These are phyloP conservation scores for Aspergillus sp. DNA, from an alignment of 2,329 filamentous ascomycete species.

Conservation along the genomic window DNA sequence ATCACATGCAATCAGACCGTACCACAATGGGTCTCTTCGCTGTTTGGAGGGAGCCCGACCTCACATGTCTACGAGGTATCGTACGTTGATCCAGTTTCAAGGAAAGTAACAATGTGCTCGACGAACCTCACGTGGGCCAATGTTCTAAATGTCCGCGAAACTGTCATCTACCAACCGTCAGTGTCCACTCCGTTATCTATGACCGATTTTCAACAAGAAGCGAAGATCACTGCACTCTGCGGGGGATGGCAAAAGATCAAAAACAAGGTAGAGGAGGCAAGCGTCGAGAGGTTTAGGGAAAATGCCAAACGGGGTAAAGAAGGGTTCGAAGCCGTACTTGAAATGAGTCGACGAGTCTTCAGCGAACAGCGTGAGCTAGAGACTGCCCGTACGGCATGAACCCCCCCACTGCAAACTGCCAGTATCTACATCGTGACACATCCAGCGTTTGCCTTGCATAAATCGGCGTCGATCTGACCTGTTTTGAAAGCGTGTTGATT, in stretches of 20 bases:
- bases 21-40: slow-evolving; percentile 62
- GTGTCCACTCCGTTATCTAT: slow-evolving; percentile 48
- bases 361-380: slow-evolving; percentile 77
- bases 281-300: slow-evolving; percentile 84
- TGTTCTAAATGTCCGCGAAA: slow-evolving; percentile 88
- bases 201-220: slow-evolving; percentile 85
- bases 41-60: slow-evolving; percentile 77
- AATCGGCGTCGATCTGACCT: slow-evolving; percentile 25
- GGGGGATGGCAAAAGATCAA: slow-evolving; percentile 97
- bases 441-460: slow-evolving; percentile 33
- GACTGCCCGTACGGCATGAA: slow-evolving; percentile 40
- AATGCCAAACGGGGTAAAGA: slow-evolving; percentile 89
- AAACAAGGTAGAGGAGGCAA: slow-evolving; percentile 91
- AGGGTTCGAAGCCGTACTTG: slow-evolving; percentile 91
- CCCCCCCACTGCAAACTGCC: not conserved
- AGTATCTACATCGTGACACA: slow-evolving; percentile 16
- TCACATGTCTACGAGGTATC: slow-evolving; percentile 93
- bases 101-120: slow-evolving; percentile 94
- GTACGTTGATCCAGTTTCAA: slow-evolving; percentile 80
- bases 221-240: slow-evolving; percentile 88
- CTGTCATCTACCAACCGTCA: slow-evolving; percentile 77
- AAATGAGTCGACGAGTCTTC: slow-evolving; percentile 89
- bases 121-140: slow-evolving; percentile 94
- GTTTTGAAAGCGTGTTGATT: slow-evolving; percentile 24
- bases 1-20: slow-evolving; percentile 52